phyloP scores from a whole-genome alignment of 2,329 filamentous ascomycete genomes.

The Macrophomina phaseolina region DNA sequence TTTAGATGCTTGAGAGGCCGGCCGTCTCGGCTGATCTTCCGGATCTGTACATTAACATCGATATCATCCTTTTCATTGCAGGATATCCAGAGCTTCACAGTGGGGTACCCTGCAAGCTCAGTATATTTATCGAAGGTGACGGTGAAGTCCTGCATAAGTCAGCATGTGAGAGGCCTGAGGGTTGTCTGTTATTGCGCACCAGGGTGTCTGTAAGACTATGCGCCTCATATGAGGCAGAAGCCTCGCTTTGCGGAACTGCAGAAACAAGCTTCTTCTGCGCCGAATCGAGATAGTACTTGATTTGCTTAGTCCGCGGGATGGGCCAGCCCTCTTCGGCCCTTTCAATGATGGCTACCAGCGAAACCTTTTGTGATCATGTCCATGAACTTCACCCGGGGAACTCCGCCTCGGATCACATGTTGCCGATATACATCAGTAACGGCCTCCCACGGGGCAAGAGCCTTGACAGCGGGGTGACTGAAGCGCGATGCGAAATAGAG shows the following conservation, averaged over 20 bases:
- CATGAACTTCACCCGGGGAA: constrained; percentile 17
- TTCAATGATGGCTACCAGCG: constrained; percentile 22
- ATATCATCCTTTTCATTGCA: constrained; percentile 1
- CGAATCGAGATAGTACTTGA: constrained; percentile 28
- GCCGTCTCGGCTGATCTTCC: constrained; percentile 29
- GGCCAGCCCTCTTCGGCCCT: constrained; percentile 25
- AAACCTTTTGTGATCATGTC: constrained; percentile 27
- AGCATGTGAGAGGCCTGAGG: neutral
- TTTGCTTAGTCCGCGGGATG: constrained; percentile 31
- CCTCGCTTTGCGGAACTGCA: neutral
- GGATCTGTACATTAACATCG: constrained; percentile 31
- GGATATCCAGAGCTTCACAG: constrained; percentile 26
- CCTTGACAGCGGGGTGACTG: constrained; percentile 22
- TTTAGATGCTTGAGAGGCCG: constrained; percentile 5
- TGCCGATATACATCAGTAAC: constrained; percentile 31
- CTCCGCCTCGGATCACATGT: constrained; percentile 30
- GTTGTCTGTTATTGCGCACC: neutral
- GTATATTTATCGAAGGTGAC: constrained; percentile 42
- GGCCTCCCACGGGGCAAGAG: constrained; percentile 21
- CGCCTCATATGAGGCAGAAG: constrained; percentile 9
- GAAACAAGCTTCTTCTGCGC: neutral
- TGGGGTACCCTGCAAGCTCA: constrained; percentile 25
- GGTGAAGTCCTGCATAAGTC: constrained; percentile 38
- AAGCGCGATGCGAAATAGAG: constrained; percentile 21
- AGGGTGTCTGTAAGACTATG: constrained; percentile 11